These are phyloP conservation scores for Dothistroma septosporum DNA, from an alignment of 2,329 filamentous ascomycete genomes.

Conservation along the genomic window DNA sequence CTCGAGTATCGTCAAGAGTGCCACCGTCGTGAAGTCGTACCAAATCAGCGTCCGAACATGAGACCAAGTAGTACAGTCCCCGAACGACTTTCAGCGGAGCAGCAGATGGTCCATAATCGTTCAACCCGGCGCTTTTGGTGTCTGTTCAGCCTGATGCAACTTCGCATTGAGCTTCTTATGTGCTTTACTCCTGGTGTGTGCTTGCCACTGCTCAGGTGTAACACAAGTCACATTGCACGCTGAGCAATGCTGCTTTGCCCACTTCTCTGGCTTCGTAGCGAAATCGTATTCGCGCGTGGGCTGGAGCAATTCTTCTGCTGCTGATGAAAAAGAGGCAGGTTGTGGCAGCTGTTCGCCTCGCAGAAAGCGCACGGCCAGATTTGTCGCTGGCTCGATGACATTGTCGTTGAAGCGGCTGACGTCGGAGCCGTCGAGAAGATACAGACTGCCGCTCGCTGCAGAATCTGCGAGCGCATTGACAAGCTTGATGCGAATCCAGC, in stretches of 20 bases:
- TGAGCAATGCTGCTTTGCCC: slow-evolving; percentile 61
- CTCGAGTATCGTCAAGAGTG: too few species aligned
- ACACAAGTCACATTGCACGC: slow-evolving; percentile 59
- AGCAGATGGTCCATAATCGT: neutral
- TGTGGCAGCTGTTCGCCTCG: slow-evolving; percentile 50
- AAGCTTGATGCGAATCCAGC: slow-evolving; percentile 83
- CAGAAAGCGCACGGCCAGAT: slow-evolving; percentile 63
- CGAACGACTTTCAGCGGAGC: neutral
- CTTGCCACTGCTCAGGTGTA: slow-evolving; percentile 55
- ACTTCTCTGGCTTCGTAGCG: slow-evolving; percentile 42
- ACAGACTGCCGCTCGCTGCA: slow-evolving; percentile 56
- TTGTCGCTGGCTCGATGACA: slow-evolving; percentile 63
- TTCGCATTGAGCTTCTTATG: slow-evolving; percentile 44
- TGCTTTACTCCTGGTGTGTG: slow-evolving; percentile 52
- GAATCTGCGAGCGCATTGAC: slow-evolving; percentile 59
- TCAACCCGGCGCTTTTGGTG: neutral
- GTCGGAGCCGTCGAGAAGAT: slow-evolving; percentile 76
- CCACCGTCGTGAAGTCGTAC: too few species aligned
- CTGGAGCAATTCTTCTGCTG: slow-evolving; percentile 55
- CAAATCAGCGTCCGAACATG: neutral
- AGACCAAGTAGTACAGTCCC: neutral
- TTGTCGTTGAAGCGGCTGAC: slow-evolving; percentile 55
- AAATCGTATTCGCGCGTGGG: slow-evolving; percentile 52
- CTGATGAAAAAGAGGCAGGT: slow-evolving; percentile 52
- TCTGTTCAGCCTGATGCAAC: neutral